Conservation (phyloP, 805 yeast genomes). For the Isabelozyma gotoi region DNA sequence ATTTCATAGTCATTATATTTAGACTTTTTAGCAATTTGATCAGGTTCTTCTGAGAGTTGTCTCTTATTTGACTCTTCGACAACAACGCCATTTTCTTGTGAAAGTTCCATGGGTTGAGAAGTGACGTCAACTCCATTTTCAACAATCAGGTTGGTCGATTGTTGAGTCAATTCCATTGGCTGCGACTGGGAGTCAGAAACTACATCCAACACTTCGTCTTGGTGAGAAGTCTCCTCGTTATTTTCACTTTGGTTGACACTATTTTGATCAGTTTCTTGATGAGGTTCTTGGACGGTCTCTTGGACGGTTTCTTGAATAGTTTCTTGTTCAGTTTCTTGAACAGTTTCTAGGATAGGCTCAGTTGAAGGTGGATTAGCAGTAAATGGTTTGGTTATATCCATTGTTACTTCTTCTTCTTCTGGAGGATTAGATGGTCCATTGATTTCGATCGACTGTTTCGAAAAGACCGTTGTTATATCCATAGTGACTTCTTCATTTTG, state of each 20-base stretch:
- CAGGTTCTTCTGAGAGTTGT: neutral
- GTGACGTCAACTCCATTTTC: slow-evolving; percentile 1
- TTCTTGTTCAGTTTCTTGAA: no score
- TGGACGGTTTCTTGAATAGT: neutral
- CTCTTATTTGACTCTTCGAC: neutral
- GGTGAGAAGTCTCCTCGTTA: no score
- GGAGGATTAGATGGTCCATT: neutral
- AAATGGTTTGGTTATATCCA: neutral
- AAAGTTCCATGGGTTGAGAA: slow-evolving; percentile 22
- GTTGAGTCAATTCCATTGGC: slow-evolving; percentile 12
- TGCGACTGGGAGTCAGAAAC: no score
- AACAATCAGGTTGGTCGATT: slow-evolving; percentile 1
- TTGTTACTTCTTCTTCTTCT: neutral
- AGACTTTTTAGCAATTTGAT: slow-evolving; percentile 10
- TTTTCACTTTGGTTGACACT: no score
- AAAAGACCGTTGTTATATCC: slow-evolving; percentile 2
- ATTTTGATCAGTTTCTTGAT: neutral
- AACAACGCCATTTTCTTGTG: slow-evolving; percentile 9
- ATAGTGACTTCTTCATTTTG: slow-evolving; percentile 3
- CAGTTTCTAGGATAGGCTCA: slow-evolving; percentile 13
- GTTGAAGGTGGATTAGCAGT: neutral
- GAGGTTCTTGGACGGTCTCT: neutral
- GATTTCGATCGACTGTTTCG: no score
- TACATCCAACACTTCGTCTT: no score
- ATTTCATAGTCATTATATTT: neutral